phyloP scores from a whole-genome alignment of 768 basidiomycete species.

The Sistotremastrum niveocremeum region DNA sequence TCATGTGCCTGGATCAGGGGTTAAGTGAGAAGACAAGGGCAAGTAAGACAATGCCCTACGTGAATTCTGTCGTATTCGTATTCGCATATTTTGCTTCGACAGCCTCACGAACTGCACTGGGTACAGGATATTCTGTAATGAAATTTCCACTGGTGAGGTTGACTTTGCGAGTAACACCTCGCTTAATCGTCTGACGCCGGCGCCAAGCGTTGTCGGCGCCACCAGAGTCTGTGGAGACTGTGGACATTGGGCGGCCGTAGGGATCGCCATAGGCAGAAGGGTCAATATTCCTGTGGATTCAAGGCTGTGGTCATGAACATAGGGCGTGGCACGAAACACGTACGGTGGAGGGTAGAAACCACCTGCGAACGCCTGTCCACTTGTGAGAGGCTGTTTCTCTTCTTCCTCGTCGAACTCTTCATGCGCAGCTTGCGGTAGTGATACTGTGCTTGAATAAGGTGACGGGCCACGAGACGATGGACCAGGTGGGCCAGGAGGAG shows the following conservation, averaged over 20 bases:
- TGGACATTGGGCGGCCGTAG: slow-evolving; percentile 35
- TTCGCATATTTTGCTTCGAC: slow-evolving; percentile 68
- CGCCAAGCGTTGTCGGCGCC: slow-evolving; percentile 32
- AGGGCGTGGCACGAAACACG: slow-evolving; percentile 16
- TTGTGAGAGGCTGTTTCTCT: slow-evolving; percentile 67
- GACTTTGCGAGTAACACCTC: slow-evolving; percentile 88
- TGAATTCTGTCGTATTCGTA: slow-evolving; percentile 77
- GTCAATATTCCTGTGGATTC: slow-evolving; percentile 29
- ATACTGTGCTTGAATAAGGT: slow-evolving; percentile 29
- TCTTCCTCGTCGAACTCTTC: slow-evolving; percentile 56
- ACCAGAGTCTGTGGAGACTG: slow-evolving; percentile 21
- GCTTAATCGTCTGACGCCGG: slow-evolving; percentile 82
- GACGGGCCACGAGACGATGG: slow-evolving; percentile 25
- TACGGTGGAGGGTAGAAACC: slow-evolving; percentile 70
- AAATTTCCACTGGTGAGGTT: slow-evolving; percentile 89
- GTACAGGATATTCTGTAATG: slow-evolving; percentile 81
- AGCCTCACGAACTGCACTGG: slow-evolving; percentile 69
- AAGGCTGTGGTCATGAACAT: neutral
- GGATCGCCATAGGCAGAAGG: slow-evolving; percentile 57
- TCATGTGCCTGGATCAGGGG: slow-evolving; percentile 53
- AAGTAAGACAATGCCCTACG: slow-evolving; percentile 34
- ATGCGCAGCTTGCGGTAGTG: slow-evolving; percentile 30
- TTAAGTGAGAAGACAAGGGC: slow-evolving; percentile 2
- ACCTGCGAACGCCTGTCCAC: slow-evolving; percentile 37
- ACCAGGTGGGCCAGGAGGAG: slow-evolving; percentile 24